Conservation (phyloP, 345 rosid species). For the Erucastrum elatum region DNA sequence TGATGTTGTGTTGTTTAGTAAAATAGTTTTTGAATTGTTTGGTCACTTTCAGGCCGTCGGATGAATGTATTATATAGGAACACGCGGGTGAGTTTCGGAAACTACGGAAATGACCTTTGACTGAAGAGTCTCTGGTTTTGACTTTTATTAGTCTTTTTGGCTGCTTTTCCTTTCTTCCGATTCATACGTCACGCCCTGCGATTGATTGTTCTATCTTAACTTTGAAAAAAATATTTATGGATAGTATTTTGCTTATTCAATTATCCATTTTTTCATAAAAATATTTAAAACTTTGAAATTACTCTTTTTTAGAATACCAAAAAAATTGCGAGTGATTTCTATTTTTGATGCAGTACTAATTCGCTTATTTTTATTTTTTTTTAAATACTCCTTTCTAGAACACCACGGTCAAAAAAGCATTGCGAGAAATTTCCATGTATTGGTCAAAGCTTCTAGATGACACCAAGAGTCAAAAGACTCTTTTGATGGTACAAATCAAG, state of each 20-base stretch:
- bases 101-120: background rate
- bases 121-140: background rate
- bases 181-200: conserved; percentile 16
- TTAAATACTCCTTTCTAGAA: background rate
- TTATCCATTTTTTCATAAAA: background rate
- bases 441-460: conserved; percentile 23
- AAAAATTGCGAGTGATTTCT: background rate
- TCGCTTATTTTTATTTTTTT: background rate
- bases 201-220: background rate
- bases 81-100: background rate
- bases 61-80: background rate
- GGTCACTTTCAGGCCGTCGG: background rate
- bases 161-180: background rate
- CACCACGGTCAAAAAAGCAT: background rate
- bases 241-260: background rate
- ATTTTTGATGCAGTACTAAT: background rate
- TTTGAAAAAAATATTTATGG: background rate
- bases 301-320: background rate
- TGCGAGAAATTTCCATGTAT: background rate
- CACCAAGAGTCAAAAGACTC: background rate
- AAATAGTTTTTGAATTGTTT: background rate
- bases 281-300: background rate
- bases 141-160: conserved; percentile 2
- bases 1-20: background rate
- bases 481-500: background rate